phyloP scores from a whole-genome alignment of 2,329 filamentous ascomycete genomes.

The Ampelomyces quisqualis region DNA sequence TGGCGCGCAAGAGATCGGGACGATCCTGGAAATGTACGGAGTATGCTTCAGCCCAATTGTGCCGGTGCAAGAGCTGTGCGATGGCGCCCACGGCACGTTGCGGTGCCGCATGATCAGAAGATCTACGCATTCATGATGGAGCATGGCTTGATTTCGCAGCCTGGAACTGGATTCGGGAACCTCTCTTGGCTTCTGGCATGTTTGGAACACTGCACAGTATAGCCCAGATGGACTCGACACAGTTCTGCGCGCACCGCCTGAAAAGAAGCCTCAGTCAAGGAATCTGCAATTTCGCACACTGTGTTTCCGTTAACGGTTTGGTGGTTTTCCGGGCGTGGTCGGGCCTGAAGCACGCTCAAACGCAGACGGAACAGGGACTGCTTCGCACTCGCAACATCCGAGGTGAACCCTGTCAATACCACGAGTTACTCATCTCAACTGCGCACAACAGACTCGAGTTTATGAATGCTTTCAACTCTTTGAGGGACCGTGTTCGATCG shows the following conservation, averaged over 20 bases:
- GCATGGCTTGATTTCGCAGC: background rate
- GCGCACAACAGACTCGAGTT: background rate
- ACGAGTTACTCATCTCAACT: slow-evolving; percentile 7
- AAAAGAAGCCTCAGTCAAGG: slow-evolving; percentile 4
- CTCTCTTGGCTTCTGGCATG: slow-evolving; percentile 3
- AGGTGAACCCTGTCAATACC: slow-evolving; percentile 15
- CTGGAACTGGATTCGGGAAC: slow-evolving; percentile 1
- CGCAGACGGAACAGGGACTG: slow-evolving; percentile 38
- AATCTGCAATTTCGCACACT: slow-evolving; percentile 27
- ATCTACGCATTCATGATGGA: background rate
- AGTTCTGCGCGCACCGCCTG: slow-evolving; percentile 4
- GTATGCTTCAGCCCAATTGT: too few species aligned
- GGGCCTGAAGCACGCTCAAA: slow-evolving; percentile 39
- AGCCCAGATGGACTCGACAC: slow-evolving; percentile 4
- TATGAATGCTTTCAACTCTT: background rate
- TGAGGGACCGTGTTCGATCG: too few species aligned
- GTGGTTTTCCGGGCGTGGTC: slow-evolving; percentile 18
- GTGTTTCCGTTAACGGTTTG: slow-evolving; percentile 22
- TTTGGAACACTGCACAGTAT: slow-evolving; percentile 12
- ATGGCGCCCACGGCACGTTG: too few species aligned
- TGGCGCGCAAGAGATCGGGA: too few species aligned
- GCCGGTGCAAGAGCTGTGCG: too few species aligned
- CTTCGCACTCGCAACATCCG: slow-evolving; percentile 31
- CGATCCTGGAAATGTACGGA: too few species aligned
- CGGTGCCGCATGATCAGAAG: too few species aligned